Conservation (phyloP, 768 basidiomycete genomes). For the Myochromella boudieri region DNA sequence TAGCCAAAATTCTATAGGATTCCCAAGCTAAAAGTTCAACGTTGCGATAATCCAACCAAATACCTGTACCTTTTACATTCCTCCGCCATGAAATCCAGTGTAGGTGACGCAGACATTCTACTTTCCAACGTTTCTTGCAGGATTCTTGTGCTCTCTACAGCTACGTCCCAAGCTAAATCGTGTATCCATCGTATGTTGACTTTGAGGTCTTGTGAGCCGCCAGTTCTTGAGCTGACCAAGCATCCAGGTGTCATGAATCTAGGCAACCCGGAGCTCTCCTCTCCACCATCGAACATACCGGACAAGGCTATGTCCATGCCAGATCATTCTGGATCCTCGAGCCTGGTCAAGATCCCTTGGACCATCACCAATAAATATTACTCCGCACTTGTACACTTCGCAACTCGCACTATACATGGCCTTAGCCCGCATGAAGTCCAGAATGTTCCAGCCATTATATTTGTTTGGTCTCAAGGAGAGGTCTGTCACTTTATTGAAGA, state of each 20-base stretch:
- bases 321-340: conserved; percentile 13
- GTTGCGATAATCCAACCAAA: not conserved
- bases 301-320: conserved; percentile 1
- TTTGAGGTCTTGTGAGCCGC: not conserved
- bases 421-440: conserved; percentile 40
- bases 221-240: not conserved
- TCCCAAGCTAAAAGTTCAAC: too few species aligned
- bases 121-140: conserved; percentile 26
- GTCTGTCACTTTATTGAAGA: conserved; percentile 36
- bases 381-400: conserved; percentile 72
- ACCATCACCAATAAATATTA: conserved; percentile 82
- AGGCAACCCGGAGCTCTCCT: not conserved
- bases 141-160: conserved; percentile 30
- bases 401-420: conserved; percentile 45
- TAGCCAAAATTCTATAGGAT: too few species aligned
- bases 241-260: conserved; percentile 10
- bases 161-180: conserved; percentile 21
- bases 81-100: too few species aligned
- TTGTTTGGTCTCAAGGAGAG: conserved; percentile 68
- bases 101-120: conserved; percentile 2
- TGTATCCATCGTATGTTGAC: conserved; percentile 22
- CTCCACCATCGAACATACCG: not conserved
- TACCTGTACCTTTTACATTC: not conserved
- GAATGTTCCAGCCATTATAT: conserved; percentile 69
- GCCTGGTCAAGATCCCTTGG: conserved; percentile 55